Conservation (phyloP, 1,284 basidiomycete species). For the Grifola frondosa region DNA sequence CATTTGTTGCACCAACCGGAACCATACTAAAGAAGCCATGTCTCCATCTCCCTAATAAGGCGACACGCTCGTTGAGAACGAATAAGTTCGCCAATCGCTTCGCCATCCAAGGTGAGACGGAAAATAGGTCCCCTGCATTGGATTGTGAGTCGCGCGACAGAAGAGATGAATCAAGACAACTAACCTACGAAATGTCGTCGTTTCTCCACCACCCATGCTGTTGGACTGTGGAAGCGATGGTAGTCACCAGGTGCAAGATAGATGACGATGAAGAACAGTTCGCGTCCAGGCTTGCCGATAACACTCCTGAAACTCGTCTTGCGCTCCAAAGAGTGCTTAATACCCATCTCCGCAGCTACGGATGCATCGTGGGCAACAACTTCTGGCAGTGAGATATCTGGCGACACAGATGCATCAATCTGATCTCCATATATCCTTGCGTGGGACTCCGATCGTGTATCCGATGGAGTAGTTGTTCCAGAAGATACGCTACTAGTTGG, state of each 20-base stretch:
- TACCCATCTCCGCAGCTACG: slow-evolving; percentile 69
- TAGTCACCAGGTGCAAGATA: slow-evolving; percentile 99
- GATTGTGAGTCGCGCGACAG: too few species aligned
- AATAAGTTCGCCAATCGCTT: slow-evolving; percentile 91
- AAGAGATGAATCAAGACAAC: slow-evolving; percentile 19
- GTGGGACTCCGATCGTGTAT: slow-evolving; percentile 27
- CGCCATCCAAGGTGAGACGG: slow-evolving; percentile 95
- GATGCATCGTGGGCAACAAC: slow-evolving; percentile 63
- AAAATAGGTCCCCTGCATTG: slow-evolving; percentile 85
- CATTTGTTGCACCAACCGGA: slow-evolving; percentile 97
- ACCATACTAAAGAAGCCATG: slow-evolving; percentile 98
- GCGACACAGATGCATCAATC: slow-evolving; percentile 64
- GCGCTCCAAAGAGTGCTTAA: slow-evolving; percentile 43
- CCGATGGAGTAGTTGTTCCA: slow-evolving; percentile 25
- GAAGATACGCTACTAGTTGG: slow-evolving; percentile 34
- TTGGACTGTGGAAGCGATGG: slow-evolving; percentile 95
- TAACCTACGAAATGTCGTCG: slow-evolving; percentile 89
- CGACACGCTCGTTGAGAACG: slow-evolving; percentile 96
- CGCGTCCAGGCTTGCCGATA: slow-evolving; percentile 67
- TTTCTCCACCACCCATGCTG: slow-evolving; percentile 96
- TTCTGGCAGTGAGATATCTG: slow-evolving; percentile 50
- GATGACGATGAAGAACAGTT: slow-evolving; percentile 91
- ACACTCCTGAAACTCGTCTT: slow-evolving; percentile 42
- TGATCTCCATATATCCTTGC: slow-evolving; percentile 59
- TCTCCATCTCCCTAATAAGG: slow-evolving; percentile 93